Evolutionary conservation across 352 stramenopile species (phyloP), one percentile per base, ranked within the genome.

Genomic region (Phytophthora quininea): DNA sequence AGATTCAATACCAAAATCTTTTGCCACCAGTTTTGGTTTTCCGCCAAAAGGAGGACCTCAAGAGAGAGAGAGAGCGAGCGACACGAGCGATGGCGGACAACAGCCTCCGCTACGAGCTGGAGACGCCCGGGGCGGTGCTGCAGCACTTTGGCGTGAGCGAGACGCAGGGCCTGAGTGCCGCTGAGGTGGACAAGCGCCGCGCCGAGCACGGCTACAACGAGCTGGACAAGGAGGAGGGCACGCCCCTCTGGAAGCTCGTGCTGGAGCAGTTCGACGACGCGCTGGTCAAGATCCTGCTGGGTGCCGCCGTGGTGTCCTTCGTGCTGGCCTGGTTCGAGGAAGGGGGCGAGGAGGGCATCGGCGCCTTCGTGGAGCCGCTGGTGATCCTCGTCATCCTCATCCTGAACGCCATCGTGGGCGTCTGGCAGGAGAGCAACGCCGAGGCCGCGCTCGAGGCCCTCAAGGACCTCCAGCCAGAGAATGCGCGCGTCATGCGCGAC

Each of bases 201-300:
- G 73, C 75, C 2, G 35, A 61, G 35, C 78, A 88, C 59, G 92
- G 92, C 58, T 95, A 71, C 62, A 97, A 98, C 54, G 92, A 97
- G 64, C 75, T 97, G 47, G 89, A 91, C 58, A 96, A 97, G 74
- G 90, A 97, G 68, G 87, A 96, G 45, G 77, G 73, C 45, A 97
- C 88, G 62, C 88, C 91, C 29, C 73, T 97, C 35, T 98, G 90
- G 92, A 94, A 97, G 82, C 83, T 99, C 7, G 96, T 99, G 69
- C 71, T 99, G 32, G 96, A 99, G 80, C 98, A 99, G 82, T 99
- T 99, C 82, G 93, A 99, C 76, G 98, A 99, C 78, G 91, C 95
- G 43, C 82, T 99, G 3, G 97, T 99, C 46, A 96, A 98, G 86
- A 99, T 99, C 73, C 79, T 99, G 47, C 82, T 99, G 15, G 91